Percentiles rank a stretch among this genome's conserved stretches.
These are phyloP conservation scores for Zygnema cylindricum DNA, from an alignment of 139 green algal genomes.

Conservation along the genomic window DNA sequence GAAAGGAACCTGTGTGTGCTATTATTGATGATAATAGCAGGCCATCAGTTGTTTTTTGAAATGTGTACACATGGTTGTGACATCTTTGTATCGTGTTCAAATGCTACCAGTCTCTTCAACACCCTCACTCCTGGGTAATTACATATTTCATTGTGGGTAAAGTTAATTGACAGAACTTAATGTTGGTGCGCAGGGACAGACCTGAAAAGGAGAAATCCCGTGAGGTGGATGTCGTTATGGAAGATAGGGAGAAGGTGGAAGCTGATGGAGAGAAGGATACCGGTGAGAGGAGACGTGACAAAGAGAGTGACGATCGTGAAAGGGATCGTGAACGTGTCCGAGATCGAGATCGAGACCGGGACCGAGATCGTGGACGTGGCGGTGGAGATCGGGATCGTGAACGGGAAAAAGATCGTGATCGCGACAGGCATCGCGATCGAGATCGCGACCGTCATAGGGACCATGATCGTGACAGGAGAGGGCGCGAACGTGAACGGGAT, in stretches of 20 bases:
- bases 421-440: slow-evolving; percentile 34
- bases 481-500: slow-evolving; percentile 32
- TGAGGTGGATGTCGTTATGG: slow-evolving; percentile 17
- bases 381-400: slow-evolving; percentile 27
- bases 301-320: slow-evolving; percentile 33
- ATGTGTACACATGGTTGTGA: too few species aligned
- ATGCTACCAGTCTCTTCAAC: too few species aligned
- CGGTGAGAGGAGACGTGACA: not conserved
- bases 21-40: too few species aligned
- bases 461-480: slow-evolving; percentile 51
- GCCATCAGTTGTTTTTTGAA: too few species aligned
- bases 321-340: slow-evolving; percentile 23
- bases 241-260: slow-evolving; percentile 29
- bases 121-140: too few species aligned
- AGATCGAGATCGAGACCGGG: slow-evolving; percentile 23
- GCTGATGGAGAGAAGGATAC: slow-evolving; percentile 3
- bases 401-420: slow-evolving; percentile 27
- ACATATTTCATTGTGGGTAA: too few species aligned
- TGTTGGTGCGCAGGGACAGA: too few species aligned
- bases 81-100: too few species aligned
- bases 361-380: slow-evolving; percentile 38
- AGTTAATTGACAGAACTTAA: too few species aligned
- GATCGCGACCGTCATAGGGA: slow-evolving; percentile 34
- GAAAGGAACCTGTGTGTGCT: too few species aligned
- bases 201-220: not conserved